Base-by-base conservation (phyloP, 805 yeast species). In the Cyberlindnera galapagoensis region DNA sequence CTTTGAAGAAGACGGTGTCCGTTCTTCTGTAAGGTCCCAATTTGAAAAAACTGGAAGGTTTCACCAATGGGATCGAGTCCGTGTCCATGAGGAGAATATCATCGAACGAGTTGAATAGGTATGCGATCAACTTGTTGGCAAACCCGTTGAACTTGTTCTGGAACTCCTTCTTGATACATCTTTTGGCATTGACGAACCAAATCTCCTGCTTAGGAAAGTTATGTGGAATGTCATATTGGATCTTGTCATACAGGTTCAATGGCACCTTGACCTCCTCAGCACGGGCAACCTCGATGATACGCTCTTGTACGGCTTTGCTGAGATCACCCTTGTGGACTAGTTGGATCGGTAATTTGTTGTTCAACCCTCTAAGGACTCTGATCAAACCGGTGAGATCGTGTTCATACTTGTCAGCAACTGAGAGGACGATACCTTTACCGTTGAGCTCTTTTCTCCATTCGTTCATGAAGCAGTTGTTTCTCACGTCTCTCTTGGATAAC, bases 91-190 rank as follows among this genome's bases (percentile, higher is more conserved):
- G 53, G 23, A 74, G 56, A 47, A 62, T 64, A 33, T 74, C 78
- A 42, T 71, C 76, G 46, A 69, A 74, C 2, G 78, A 66, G 37
- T 68, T 76, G 52, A 78, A 78, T 20, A 74, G 39, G 18, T 69
- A 61, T 2, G 83, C 80, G 23, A 76, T 48, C 51, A 78, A 63
- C 49, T 77, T 79, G 35, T 62, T 63, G 9, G 54, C 44, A 5
- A 65, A 63, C 12, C 49, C 56, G 13, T 42, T 54, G 41, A 71
- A 71, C 13, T 42, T 33, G 10, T 37, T 43, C 13, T 38, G 41
- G 28, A 43, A 48, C 18, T 51, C 52, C 13, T 49, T 46, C 15
- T 41, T 43, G 26, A 62, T 42, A 12, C 56, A 40, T 12, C 40
- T 39, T 17, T 39, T 30, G 14, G 57, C 60, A 39, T 62, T 46